Base-by-base conservation (phyloP, 495 filamentous ascomycete species). In the Penicillium taxi region DNA sequence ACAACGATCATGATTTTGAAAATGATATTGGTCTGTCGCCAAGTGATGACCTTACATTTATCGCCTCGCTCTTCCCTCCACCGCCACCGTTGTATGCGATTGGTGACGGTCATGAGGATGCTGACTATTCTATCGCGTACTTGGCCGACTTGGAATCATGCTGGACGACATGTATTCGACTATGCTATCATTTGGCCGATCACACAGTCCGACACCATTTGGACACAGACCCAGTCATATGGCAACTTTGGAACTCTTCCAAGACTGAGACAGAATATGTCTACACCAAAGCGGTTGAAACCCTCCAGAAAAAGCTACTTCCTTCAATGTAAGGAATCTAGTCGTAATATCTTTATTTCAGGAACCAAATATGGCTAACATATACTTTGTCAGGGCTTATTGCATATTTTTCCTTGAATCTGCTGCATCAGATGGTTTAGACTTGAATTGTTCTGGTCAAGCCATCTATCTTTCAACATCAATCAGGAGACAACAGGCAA, bases 91-190 rank as follows among this genome's bases (percentile, higher is more conserved):
- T 51, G 2, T 60, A 60, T 17, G 47, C 45, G 5, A 14, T 29
- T 6, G 39, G 32, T 9, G 26, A 44, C 9, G 25, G 22, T 11
- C 33, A 39, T 12, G 44, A 45, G 15, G 46, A 55, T 26, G 50
- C 48, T n/a, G 49, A 52, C 6, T 55, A 60, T 31, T 52, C 56
- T 17, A 42, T 60, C 11, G 51, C 42, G n/a, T 60, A 60, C 26
- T 21, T 60, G 7, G 41, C 45, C 5, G 54, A 58, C 18, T 30
- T 60, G 2, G 41, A 45, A 11, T 35, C 51, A 18, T 58, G 54
- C 26, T 60, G 56, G 56, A 39, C 26, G 11, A 58, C 56, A 9
- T 60, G 56, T 16, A 42, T 60, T 22, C 39, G 43, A 22, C 37
- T 60, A 3, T 55, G 51, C 7, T 53, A 47, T 24, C 47, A 57